Evolutionary conservation across 1,284 basidiomycete genomes (phyloP).

Genomic region (Chiua sp.): DNA sequence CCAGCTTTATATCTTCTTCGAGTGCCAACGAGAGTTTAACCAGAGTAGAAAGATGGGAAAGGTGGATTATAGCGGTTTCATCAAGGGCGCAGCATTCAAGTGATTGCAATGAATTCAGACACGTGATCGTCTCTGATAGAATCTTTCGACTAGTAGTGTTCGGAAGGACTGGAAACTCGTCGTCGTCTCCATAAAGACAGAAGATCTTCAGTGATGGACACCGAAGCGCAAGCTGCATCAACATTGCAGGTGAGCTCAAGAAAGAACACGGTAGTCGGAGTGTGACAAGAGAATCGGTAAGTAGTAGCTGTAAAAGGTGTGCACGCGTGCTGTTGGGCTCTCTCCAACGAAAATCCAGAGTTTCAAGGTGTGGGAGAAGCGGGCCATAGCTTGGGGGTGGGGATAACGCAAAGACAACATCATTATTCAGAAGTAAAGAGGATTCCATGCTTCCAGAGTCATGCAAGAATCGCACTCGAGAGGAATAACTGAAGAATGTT

Average conservation of each 20-base stretch:
- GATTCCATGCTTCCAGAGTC: not conserved
- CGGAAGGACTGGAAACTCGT: not conserved
- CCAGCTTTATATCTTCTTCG: constrained; percentile 16
- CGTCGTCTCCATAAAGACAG: not conserved
- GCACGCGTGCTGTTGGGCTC: constrained; percentile 16
- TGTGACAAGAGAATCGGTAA: constrained; percentile 26
- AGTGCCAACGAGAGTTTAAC: constrained; percentile 22
- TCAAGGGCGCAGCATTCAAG: constrained; percentile 27
- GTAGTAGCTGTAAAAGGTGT: constrained; percentile 24
- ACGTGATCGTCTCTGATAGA: constrained; percentile 24
- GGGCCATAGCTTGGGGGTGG: constrained; percentile 27
- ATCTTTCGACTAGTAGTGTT: constrained; percentile 23
- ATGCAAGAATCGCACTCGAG: constrained; percentile 20
- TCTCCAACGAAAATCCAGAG: constrained; percentile 22
- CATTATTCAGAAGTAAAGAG: constrained; percentile 18
- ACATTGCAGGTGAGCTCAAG: constrained; percentile 23
- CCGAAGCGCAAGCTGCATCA: constrained; percentile 20
- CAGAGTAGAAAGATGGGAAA: constrained; percentile 26
- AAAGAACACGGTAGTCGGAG: constrained; percentile 17
- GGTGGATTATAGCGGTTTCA: constrained; percentile 29
- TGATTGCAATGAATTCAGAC: constrained; percentile 20
- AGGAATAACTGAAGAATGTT: constrained; percentile 32
- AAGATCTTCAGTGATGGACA: constrained; percentile 27
- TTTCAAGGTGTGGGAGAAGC: constrained; percentile 25
- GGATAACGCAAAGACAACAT: constrained; percentile 32